Evolutionary conservation across 2,329 filamentous ascomycete genomes (phyloP).

Genomic region (Colletotrichum viniferum): DNA sequence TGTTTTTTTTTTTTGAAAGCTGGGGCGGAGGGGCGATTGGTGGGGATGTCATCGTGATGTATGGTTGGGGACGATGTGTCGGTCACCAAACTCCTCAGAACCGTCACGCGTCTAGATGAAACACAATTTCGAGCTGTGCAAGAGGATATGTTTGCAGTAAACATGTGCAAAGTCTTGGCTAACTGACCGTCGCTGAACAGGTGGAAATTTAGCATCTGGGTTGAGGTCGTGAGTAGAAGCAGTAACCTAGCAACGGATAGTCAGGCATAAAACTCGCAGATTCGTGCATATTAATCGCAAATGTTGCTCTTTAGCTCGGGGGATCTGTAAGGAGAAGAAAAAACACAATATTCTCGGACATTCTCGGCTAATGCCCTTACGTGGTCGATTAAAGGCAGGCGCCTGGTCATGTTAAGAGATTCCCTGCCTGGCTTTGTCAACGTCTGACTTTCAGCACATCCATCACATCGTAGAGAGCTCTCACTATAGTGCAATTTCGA

Average conservation of each 20-base stretch:
- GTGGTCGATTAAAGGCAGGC: background rate
- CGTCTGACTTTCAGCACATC: background rate
- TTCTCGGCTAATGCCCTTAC: background rate
- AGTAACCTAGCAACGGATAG: no score
- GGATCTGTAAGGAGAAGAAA: background rate
- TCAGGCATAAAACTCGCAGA: background rate
- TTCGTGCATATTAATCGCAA: accelerated
- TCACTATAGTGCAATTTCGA: background rate
- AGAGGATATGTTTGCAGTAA: background rate
- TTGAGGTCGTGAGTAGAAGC: background rate
- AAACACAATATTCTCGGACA: background rate
- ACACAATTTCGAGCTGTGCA: background rate
- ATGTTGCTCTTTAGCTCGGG: background rate
- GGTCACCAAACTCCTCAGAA: background rate
- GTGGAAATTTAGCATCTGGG: background rate
- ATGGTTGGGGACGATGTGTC: background rate
- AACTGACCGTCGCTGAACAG: background rate
- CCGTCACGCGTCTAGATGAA: background rate
- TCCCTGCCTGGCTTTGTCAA: background rate
- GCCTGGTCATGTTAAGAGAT: background rate
- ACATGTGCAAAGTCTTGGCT: background rate
- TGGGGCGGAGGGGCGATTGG: background rate
- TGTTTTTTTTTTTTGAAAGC: background rate
- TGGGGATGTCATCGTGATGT: background rate
- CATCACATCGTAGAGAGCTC: background rate